Evolutionary conservation across 257 asterid genomes (phyloP).

Genomic region (Solanum pinnatisectum): DNA sequence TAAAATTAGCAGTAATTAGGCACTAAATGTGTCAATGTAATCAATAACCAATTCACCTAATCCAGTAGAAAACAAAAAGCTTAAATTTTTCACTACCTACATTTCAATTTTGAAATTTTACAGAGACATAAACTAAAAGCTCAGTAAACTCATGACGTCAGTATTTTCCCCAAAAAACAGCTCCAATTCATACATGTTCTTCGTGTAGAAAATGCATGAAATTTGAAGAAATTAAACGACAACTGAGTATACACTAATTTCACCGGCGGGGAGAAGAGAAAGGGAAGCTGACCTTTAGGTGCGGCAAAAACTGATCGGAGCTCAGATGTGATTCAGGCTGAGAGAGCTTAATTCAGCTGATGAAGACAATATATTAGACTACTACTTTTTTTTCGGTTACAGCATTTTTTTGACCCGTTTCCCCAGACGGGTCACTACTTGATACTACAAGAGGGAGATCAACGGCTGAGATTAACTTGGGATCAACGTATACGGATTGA

Average conservation of each 20-base stretch:
- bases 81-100: neutral
- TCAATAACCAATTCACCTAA: neutral
- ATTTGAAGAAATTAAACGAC: neutral
- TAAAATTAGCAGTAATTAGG: neutral
- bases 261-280: neutral
- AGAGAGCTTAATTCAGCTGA: neutral
- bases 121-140: neutral
- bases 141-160: neutral
- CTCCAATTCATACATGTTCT: neutral
- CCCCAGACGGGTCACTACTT: neutral
- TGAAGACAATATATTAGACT: neutral
- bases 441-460: neutral
- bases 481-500: neutral
- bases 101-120: neutral
- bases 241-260: neutral
- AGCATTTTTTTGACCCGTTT: neutral
- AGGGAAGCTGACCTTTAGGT: neutral
- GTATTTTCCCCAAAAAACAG: neutral
- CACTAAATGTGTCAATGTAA: neutral
- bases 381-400: neutral
- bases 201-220: neutral
- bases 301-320: neutral
- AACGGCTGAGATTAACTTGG: neutral
- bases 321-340: neutral
- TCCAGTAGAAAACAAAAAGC: neutral